phyloP scores from a whole-genome alignment of 2,329 filamentous ascomycete genomes.

The Pseudodiploospora longispora region DNA sequence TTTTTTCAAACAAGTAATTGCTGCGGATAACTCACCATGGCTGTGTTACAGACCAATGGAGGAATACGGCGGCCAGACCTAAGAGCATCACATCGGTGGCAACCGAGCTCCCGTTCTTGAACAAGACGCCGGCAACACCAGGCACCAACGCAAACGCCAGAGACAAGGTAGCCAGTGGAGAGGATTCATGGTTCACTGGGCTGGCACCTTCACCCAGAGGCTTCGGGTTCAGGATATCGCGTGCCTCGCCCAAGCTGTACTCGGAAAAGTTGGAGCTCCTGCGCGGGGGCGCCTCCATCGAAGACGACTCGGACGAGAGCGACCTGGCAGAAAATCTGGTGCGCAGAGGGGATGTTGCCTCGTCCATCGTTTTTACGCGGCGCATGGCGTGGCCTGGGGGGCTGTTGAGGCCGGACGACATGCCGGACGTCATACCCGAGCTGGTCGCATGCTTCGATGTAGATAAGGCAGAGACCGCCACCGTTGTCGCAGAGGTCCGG shows the following conservation, averaged over 20 bases:
- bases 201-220: conserved; percentile 29
- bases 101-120: conserved; percentile 74
- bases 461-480: background rate
- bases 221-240: conserved; percentile 53
- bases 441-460: conserved; percentile 4
- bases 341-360: conserved; percentile 18
- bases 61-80: conserved; percentile 70
- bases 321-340: conserved; percentile 10
- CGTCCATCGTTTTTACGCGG: conserved; percentile 33
- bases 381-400: conserved; percentile 30
- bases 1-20: no score
- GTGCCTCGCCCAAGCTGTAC: conserved; percentile 60
- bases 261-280: conserved; percentile 75
- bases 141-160: conserved; percentile 78
- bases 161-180: conserved; percentile 72
- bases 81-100: conserved; percentile 81
- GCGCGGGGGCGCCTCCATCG: conserved; percentile 36
- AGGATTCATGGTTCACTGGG: conserved; percentile 42
- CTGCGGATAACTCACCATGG: conserved; percentile 59
- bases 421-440: background rate
- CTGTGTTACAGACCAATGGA: conserved; percentile 86
- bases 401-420: background rate
- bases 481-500: background rate
- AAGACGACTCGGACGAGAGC: conserved; percentile 17
- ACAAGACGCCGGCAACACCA: conserved; percentile 75